Percentiles rank a stretch among this genome's conserved stretches.
phyloP scores from a whole-genome alignment of 768 basidiomycete genomes.

The Pleurotus tuber-regium region DNA sequence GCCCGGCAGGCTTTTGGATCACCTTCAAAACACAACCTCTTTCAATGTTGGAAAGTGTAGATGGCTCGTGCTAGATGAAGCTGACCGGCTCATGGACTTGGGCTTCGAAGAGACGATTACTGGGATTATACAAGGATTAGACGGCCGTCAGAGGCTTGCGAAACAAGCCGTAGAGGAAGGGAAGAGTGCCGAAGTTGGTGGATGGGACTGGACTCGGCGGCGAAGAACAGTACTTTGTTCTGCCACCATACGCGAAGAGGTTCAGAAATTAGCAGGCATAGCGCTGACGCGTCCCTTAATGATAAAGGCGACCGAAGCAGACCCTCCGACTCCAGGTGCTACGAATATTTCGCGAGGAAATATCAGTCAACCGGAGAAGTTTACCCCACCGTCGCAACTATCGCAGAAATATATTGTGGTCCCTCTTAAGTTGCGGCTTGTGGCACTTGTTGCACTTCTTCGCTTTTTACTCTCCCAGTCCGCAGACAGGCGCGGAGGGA shows the following conservation, averaged over 20 bases:
- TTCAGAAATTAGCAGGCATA: conserved; percentile 88
- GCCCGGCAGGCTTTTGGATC: conserved; percentile 92
- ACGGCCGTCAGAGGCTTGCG: conserved; percentile 78
- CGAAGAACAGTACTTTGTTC: conserved; percentile 92
- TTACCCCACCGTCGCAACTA: conserved; percentile 93
- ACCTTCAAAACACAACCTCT: conserved; percentile 91
- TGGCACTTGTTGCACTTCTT: conserved; percentile 83
- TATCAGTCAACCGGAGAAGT: conserved; percentile 45
- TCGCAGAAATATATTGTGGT: conserved; percentile 87
- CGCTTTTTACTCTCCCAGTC: conserved; percentile 69
- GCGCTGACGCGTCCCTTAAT: conserved; percentile 78
- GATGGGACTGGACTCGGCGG: conserved; percentile 78
- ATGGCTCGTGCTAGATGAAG: conserved; percentile 97
- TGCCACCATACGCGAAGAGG: conserved; percentile 93
- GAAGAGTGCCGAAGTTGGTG: conserved; percentile 70
- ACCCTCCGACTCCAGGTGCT: conserved; percentile 26
- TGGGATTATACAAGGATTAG: conserved; percentile 84
- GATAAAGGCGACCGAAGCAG: conserved; percentile 69
- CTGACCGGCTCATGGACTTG: conserved; percentile 95
- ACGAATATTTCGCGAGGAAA: conserved; percentile 15
- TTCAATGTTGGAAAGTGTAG: conserved; percentile 92
- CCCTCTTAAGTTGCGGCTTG: conserved; percentile 92
- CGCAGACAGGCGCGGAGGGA: conserved; percentile 41
- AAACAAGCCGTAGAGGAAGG: conserved; percentile 64
- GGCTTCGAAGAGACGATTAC: conserved; percentile 96